Evolutionary conservation across 805 yeast genomes (phyloP).

Genomic region (Wickerhamiella allomyrinae): DNA sequence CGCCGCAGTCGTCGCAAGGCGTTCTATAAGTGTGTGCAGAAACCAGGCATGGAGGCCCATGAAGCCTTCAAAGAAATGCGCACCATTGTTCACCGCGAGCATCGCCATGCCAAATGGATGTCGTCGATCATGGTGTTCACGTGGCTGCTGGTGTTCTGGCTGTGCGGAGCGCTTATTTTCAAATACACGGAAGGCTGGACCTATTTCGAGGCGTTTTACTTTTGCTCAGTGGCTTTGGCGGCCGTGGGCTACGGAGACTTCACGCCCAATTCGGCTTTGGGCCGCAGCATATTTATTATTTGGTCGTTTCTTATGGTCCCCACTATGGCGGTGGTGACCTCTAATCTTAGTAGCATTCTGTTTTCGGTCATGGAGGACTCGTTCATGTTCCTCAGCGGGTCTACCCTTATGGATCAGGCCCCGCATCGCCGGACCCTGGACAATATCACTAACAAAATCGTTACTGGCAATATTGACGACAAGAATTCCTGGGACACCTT

Average conservation of each 20-base stretch:
- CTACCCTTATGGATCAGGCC: background rate
- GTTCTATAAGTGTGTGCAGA: no score
- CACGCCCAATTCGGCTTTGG: slow-evolving; percentile 47
- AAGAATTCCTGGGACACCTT: background rate
- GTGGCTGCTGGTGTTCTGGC: slow-evolving; percentile 44
- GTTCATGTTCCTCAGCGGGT: background rate
- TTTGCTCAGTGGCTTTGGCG: slow-evolving; percentile 56
- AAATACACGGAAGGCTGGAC: slow-evolving; percentile 42
- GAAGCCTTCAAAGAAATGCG: slow-evolving; percentile 33
- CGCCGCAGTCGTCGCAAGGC: slow-evolving; percentile 1
- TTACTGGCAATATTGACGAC: background rate
- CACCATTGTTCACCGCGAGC: slow-evolving; percentile 26
- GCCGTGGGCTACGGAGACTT: slow-evolving; percentile 81
- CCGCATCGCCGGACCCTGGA: background rate
- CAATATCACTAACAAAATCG: background rate
- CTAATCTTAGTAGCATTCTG: slow-evolving; percentile 9
- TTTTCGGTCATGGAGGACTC: background rate
- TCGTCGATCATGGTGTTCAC: slow-evolving; percentile 30
- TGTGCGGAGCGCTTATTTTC: slow-evolving; percentile 59
- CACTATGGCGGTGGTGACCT: slow-evolving; percentile 43
- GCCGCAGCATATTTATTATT: slow-evolving; percentile 55
- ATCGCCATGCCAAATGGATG: slow-evolving; percentile 3
- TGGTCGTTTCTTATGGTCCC: slow-evolving; percentile 84
- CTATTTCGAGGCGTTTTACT: slow-evolving; percentile 60
- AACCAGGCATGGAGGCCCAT: background rate